Evolutionary conservation across 805 yeast genomes (phyloP), one percentile per base, ranked within the genome.

Genomic region (Torulaspora franciscae): DNA sequence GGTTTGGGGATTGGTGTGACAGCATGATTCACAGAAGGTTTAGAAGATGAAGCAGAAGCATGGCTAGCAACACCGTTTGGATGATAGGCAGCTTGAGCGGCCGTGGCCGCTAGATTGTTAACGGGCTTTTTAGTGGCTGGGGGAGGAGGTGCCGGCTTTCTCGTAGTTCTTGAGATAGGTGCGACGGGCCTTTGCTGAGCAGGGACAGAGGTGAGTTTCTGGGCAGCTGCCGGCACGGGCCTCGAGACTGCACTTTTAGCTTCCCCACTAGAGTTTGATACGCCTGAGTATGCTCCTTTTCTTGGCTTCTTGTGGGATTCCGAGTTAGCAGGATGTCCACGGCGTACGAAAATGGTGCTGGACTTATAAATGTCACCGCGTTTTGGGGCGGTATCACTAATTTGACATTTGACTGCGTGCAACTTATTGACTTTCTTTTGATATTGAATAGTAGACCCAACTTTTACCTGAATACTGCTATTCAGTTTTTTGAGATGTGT

Each of bases 381-480:
- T 8, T 56, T 57, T 8, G 95, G 95, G 24, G 84, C 82, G n/a
- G 77, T 61, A 9, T 72, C 73, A 37, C 83, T 83, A 32, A 74
- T 64, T 41, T 74, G 78, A 58, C 84, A 79, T 64, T 85, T 89
- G 54, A 93, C 84, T 7, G 75, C 64, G 49, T 89, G 93, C 22
- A 72, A 59, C 63, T 79, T 82, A 2, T 95, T 95, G 1, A 96
- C 88, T 64, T 93, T 93, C 75, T 91, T 93, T 67, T 83, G 86
- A 66, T 93, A 93, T 49, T 78, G 76, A 46, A 93, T 76, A 0
- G 85, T 76, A 3, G 85, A 76, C 1, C 83, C 90, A 50, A 93
- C 75, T 34, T 73, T 75, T 37, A 93, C 75, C 2, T 74, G 71
- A 38, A 88, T 67, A 0, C 76, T 73, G 11, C 74, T 73, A 55